Conservation (phyloP, 148 eudicot genomes). For the Fagopyrum tataricum region DNA sequence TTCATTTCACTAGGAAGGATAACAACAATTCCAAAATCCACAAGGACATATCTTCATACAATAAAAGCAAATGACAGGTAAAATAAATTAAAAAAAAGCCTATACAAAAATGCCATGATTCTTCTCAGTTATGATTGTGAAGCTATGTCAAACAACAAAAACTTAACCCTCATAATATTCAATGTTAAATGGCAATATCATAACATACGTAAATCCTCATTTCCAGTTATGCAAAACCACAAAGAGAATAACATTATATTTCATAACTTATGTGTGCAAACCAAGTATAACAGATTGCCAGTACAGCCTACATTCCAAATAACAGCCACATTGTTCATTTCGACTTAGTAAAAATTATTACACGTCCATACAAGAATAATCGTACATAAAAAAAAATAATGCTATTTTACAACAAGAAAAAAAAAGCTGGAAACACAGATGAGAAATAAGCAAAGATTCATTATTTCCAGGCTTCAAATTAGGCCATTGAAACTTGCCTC, state of each 20-base stretch:
- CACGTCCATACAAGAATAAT: background rate
- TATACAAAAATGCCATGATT: background rate
- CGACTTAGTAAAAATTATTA: background rate
- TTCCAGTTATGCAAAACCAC: constrained; percentile 1
- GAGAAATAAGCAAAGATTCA: background rate
- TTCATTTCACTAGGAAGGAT: background rate
- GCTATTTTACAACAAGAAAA: background rate
- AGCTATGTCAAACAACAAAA: background rate
- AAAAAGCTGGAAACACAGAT: background rate
- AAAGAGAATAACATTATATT: background rate
- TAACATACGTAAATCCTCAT: background rate
- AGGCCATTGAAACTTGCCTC: constrained; percentile 47
- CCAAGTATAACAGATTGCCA: background rate
- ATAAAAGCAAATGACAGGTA: background rate
- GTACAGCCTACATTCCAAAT: background rate
- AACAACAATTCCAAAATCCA: background rate
- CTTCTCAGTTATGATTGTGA: background rate
- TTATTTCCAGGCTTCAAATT: background rate
- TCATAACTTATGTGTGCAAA: background rate
- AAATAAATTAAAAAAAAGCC: background rate
- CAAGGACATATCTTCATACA: background rate
- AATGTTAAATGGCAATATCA: background rate
- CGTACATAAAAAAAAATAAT: background rate
- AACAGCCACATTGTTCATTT: background rate
- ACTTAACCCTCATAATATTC: background rate